Evolutionary conservation across 129 eudicot species (phyloP), one percentile per base, ranked within the genome.

Genomic region (Lactuca saligna): DNA sequence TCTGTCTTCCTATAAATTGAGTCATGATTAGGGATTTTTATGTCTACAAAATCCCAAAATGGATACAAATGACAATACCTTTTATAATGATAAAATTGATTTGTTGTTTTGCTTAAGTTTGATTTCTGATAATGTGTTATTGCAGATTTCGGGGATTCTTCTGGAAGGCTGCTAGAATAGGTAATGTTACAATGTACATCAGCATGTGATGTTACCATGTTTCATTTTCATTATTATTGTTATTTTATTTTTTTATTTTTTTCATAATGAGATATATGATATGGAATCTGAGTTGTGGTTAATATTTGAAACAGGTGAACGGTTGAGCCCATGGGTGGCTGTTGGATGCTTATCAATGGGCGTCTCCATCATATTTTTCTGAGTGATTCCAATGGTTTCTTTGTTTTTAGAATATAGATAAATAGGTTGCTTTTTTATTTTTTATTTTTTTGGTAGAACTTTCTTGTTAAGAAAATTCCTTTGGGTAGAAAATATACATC

Each of bases 261-360:
- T 66, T 50, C 32, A 9, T 63, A 17, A 17, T 17, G 29, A 4
- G 11, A 11, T 10, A 62, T 16, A 7, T 3, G 13, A 41, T 14
- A 51, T 15, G 57, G 34, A 61, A 57, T 7, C 53, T 75, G 32
- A 65, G 0, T 33, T 49, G 32, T 9, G 4, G 8, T 46, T 35
- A 5, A 39, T 68, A 9, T 65, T 63, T 81, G 80, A 16, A 66
- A 75, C 85, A 85, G 97, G 98, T 71, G 94, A 88, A 79, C 86
- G 98, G n/a, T 76, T 91, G 75, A 88, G 98, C 56, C 98, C 98
- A 11, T 88, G 98, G 96, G 94, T 91, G 56, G 96, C 94, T 48
- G 82, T 84, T 54, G 98, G 98, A 75, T 91, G 96, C 84, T 88
- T 91, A 55, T 75, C 87, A 17, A 91, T 91, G 94, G 98, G 98